Conservation (phyloP, 1,284 basidiomycete species). For the Sphagnurus paluster region DNA sequence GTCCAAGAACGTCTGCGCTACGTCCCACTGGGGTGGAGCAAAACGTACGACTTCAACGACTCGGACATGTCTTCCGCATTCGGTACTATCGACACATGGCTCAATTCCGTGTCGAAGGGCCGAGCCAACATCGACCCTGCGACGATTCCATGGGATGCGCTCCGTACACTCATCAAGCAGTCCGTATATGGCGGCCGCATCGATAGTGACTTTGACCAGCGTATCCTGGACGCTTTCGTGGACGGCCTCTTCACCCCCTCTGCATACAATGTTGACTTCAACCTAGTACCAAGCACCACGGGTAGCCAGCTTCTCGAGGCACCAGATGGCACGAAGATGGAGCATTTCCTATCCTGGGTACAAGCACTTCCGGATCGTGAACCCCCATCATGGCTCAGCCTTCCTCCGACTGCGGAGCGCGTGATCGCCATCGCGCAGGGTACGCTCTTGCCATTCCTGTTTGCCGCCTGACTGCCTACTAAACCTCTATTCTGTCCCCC, state of each 20-base stretch:
- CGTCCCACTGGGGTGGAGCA: slow-evolving; percentile 93
- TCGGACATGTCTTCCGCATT: slow-evolving; percentile 95
- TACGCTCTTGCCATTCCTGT: slow-evolving; percentile 31
- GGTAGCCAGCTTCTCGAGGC: slow-evolving; percentile 63
- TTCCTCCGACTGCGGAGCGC: slow-evolving; percentile 88
- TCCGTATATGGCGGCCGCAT: slow-evolving; percentile 93
- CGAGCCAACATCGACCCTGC: slow-evolving; percentile 89
- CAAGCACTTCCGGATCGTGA: slow-evolving; percentile 85
- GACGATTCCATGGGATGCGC: slow-evolving; percentile 89
- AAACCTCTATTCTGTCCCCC: slow-evolving; percentile 9
- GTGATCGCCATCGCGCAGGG: slow-evolving; percentile 92
- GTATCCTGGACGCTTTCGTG: slow-evolving; percentile 89
- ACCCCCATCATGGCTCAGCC: slow-evolving; percentile 89
- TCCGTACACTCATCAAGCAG: slow-evolving; percentile 89
- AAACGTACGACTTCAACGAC: slow-evolving; percentile 96
- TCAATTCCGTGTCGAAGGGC: slow-evolving; percentile 79
- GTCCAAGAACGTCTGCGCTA: slow-evolving; percentile 95
- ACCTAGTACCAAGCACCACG: slow-evolving; percentile 72
- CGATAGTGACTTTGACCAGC: slow-evolving; percentile 93
- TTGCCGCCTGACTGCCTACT: slow-evolving; percentile 15
- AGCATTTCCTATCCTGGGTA: slow-evolving; percentile 89
- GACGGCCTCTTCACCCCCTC: slow-evolving; percentile 83
- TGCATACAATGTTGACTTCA: slow-evolving; percentile 92
- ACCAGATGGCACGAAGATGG: slow-evolving; percentile 89
- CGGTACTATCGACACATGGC: slow-evolving; percentile 89